Base-by-base conservation (phyloP, 805 yeast genomes). In the Myxozyma sirexii region DNA sequence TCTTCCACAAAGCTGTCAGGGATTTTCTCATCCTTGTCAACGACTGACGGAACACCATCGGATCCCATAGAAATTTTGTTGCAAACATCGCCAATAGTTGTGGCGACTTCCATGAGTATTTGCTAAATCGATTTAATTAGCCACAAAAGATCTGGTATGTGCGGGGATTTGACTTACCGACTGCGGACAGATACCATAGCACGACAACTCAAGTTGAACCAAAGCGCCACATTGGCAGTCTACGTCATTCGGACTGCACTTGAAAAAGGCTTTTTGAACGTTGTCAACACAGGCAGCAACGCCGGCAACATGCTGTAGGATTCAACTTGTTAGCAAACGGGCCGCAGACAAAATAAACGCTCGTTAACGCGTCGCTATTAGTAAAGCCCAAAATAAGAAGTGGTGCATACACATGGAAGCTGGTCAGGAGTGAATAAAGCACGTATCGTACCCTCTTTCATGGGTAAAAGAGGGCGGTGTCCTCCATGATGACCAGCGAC, bases 141-240 rank as follows among this genome's bases (percentile, higher is more conserved):
- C n/a, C n/a, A n/a, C n/a, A n/a, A n/a, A n/a, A n/a, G n/a, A n/a
- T n/a, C n/a, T n/a, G n/a, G n/a, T n/a, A n/a, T n/a, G n/a, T n/a
- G n/a, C n/a, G n/a, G n/a, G n/a, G n/a, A n/a, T n/a, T n/a, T n/a
- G n/a, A 60, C 64, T 35, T 26, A 56, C 64, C 35, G 65, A 59
- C 52, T 62, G 54, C 4, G 65, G 65, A 42, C 65, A 62, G 26
- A 62, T 62, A 19, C 65, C 65, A 35, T 62, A 62, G 56, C 65
- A 62, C 17, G 64, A 55, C 27, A 59, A 46, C 56, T 62, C 65
- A 17, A 62, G 63, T 56, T 62, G 64, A 19, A 54, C 51, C 8
- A 62, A 46, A 2, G 65, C 56, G 6, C 46, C 61, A 37, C 65
- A 62, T 43, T 62, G 65, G 33, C 65, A 62, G 42, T 62, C 64